Percentiles rank a stretch among this genome's conserved stretches.
Conservation (phyloP, 495 filamentous ascomycete species). For the Aspergillus avenaceus region DNA sequence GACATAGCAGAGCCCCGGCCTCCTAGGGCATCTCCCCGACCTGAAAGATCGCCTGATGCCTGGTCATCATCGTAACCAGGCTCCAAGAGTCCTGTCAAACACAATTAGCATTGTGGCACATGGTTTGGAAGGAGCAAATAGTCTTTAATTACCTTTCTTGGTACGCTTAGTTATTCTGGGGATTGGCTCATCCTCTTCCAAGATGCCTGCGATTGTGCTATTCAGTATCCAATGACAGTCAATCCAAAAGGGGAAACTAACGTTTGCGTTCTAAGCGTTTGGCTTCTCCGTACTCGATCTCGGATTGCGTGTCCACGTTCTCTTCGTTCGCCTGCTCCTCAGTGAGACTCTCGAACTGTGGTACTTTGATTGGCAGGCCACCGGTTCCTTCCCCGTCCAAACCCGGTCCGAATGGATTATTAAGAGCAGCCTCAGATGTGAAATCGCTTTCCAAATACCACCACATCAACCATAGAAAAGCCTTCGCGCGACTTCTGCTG, state of each 20-base stretch:
- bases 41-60: conserved; percentile 28
- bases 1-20: conserved; percentile 36
- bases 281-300: conserved; percentile 77
- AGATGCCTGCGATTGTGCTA: conserved; percentile 33
- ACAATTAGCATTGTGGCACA: neutral
- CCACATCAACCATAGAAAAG: conserved; percentile 98
- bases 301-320: conserved; percentile 85
- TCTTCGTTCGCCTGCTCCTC: conserved; percentile 73
- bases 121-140: conserved; percentile 18
- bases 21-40: conserved; percentile 23
- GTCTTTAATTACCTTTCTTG: conserved; percentile 52
- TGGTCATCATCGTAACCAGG: conserved; percentile 36
- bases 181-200: conserved; percentile 60
- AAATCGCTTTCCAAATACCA: conserved; percentile 98
- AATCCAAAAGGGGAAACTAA: conserved; percentile 22
- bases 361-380: conserved; percentile 74
- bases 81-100: conserved; percentile 16
- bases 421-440: conserved; percentile 69
- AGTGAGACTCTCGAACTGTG: conserved; percentile 70
- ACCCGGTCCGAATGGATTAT: conserved; percentile 88
- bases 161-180: conserved; percentile 53
- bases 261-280: conserved; percentile 84
- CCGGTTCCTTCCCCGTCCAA: conserved; percentile 55
- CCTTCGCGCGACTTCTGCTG: conserved; percentile 77
- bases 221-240: neutral